phyloP scores from a whole-genome alignment of 306 rosid species.

The Ziziphus jujuba region DNA sequence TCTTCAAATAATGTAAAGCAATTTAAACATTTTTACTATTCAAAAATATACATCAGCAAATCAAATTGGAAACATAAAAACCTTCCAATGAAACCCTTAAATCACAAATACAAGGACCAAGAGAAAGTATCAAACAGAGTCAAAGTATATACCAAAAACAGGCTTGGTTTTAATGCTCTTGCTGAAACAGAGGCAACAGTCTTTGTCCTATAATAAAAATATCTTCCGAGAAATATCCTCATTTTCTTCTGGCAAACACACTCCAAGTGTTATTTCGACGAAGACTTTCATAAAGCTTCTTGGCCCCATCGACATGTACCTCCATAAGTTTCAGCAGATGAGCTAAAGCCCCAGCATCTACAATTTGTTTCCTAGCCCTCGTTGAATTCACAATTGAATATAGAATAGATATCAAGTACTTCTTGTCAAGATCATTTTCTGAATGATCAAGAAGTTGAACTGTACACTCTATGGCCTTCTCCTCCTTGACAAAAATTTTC shows the following conservation, averaged over 20 bases:
- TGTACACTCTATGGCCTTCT: background rate
- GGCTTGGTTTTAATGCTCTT: background rate
- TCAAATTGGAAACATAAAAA: background rate
- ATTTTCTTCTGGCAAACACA: conserved; percentile 4
- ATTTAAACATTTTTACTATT: background rate
- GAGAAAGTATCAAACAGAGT: background rate
- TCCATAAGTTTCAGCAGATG: conserved; percentile 1
- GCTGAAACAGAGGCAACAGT: background rate
- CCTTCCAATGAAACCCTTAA: background rate
- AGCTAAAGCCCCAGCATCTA: background rate
- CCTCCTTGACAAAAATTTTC: background rate
- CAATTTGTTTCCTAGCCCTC: background rate
- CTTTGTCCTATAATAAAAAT: background rate
- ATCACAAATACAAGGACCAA: background rate
- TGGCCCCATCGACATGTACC: background rate
- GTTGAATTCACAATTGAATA: background rate
- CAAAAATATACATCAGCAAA: background rate
- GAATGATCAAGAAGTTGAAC: conserved; percentile 1
- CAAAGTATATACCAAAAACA: background rate
- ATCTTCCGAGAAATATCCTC: background rate
- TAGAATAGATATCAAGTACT: background rate
- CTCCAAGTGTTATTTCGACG: background rate
- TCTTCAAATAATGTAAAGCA: background rate
- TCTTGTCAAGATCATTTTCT: background rate
- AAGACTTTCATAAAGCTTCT: conserved; percentile 5